Percentiles rank a stretch among this genome's conserved stretches.
These are phyloP conservation scores for Ephemerocybe angulata DNA, from an alignment of 768 basidiomycete genomes.

Conservation along the genomic window DNA sequence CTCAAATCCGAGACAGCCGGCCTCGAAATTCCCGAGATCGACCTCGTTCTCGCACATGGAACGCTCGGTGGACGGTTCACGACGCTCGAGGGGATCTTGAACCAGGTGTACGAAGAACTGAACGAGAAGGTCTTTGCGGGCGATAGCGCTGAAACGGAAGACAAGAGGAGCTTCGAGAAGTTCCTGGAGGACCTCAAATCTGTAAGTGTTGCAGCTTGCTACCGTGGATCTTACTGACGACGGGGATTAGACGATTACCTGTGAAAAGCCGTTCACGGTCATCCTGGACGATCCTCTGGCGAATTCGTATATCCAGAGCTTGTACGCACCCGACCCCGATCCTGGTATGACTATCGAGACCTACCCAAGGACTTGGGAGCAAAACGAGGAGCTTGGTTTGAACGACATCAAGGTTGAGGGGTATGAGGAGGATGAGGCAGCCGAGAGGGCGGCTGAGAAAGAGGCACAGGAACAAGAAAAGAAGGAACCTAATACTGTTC, in stretches of 20 bases:
- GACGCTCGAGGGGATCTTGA: constrained; percentile 90
- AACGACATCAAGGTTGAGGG: constrained; percentile 86
- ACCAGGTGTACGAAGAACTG: constrained; percentile 94
- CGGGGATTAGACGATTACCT: constrained; percentile 64
- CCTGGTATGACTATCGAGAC: constrained; percentile 83
- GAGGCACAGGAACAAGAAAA: not conserved
- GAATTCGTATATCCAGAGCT: constrained; percentile 92
- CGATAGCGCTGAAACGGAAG: constrained; percentile 51
- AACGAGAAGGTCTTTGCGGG: constrained; percentile 78
- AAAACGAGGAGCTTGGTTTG: constrained; percentile 93
- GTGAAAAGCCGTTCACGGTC: constrained; percentile 78
- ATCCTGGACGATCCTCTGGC: constrained; percentile 94
- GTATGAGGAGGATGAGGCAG: constrained; percentile 43
- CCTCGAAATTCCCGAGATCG: constrained; percentile 89
- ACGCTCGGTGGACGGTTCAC: constrained; percentile 98
- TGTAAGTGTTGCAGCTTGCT: constrained; percentile 35
- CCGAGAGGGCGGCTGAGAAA: not conserved
- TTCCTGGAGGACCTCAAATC: constrained; percentile 79
- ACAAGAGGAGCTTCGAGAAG: constrained; percentile 58
- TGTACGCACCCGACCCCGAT: constrained; percentile 97
- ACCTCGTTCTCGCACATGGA: constrained; percentile 85
- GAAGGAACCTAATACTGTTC: not conserved
- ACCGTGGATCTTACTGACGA: not conserved
- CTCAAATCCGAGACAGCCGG: constrained; percentile 97
- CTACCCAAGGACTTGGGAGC: constrained; percentile 83